These are phyloP conservation scores for Termitomyces sp. DNA, from an alignment of 768 basidiomycete genomes.

Conservation along the genomic window DNA sequence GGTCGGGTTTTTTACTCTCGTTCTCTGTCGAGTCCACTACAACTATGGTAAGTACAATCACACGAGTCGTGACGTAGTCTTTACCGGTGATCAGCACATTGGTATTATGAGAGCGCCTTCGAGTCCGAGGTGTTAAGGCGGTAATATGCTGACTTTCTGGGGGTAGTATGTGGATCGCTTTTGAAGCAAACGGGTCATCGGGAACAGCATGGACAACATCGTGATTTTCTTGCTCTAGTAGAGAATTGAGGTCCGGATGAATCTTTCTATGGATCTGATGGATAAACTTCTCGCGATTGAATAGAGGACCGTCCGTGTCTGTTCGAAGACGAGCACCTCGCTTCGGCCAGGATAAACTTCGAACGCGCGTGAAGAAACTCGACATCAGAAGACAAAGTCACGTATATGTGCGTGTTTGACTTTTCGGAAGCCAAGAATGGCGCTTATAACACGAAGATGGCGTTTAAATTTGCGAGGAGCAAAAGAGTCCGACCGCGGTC, in stretches of 20 bases:
- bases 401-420: neutral
- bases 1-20: slow-evolving; percentile 1
- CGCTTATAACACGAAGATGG: too few relatives aligned
- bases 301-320: neutral
- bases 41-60: neutral
- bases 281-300: neutral
- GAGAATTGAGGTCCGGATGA: slow-evolving; percentile 30
- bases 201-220: neutral
- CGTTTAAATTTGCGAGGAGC: too few relatives aligned
- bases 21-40: slow-evolving; percentile 1
- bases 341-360: slow-evolving; percentile 1
- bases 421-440: neutral
- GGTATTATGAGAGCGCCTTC: slow-evolving; percentile 5
- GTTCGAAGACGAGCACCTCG: neutral
- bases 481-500: too few relatives aligned
- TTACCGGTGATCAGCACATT: slow-evolving; percentile 4
- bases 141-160: slow-evolving; percentile 3
- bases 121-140: slow-evolving; percentile 11
- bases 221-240: slow-evolving; percentile 17
- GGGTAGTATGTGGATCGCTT: neutral
- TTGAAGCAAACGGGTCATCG: neutral
- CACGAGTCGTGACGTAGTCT: neutral
- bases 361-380: slow-evolving; percentile 7
- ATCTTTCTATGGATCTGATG: slow-evolving; percentile 24
- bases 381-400: neutral